Percentiles rank a stretch among this genome's conserved stretches.
Evolutionary conservation across 2,329 filamentous ascomycete species (phyloP).

Genomic region (Phialemoniopsis sp.): DNA sequence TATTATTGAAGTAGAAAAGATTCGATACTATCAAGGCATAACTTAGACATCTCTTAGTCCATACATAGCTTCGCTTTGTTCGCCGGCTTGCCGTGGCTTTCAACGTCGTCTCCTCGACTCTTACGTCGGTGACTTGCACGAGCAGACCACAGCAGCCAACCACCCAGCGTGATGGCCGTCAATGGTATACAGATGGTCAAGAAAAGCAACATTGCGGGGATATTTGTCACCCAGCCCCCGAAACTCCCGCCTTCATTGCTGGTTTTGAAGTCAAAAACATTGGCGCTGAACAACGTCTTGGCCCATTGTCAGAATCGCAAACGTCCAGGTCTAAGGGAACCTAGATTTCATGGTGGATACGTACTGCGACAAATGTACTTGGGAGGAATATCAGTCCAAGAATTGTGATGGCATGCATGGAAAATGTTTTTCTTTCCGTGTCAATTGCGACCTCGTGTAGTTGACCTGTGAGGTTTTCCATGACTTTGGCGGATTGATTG

Average conservation of each 20-base stretch:
- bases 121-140: slow-evolving; percentile 4
- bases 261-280: slow-evolving; percentile 9
- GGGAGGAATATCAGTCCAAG: slow-evolving; percentile 23
- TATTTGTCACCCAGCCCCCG: slow-evolving; percentile 8
- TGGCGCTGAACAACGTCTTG: slow-evolving; percentile 21
- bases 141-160: slow-evolving; percentile 7
- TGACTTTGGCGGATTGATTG: slow-evolving; percentile 9
- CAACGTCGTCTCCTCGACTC: background rate
- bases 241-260: slow-evolving; percentile 7
- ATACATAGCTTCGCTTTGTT: too few species aligned
- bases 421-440: slow-evolving; percentile 34
- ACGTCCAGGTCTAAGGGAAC: background rate
- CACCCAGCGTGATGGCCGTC: slow-evolving; percentile 9
- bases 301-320: slow-evolving; percentile 9
- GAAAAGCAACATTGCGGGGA: slow-evolving; percentile 8
- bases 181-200: slow-evolving; percentile 9
- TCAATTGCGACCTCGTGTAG: slow-evolving; percentile 49
- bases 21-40: too few species aligned
- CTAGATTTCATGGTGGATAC: slow-evolving; percentile 6
- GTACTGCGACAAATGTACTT: slow-evolving; percentile 22
- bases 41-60: too few species aligned
- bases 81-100: too few species aligned
- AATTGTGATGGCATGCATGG: slow-evolving; percentile 24
- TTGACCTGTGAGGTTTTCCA: slow-evolving; percentile 26
- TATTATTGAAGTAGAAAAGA: too few species aligned